A percentile compares a stretch with the other conserved stretches of the same genome.
Evolutionary conservation across 441 rosid genomes (phyloP).

Genomic region (Euphorbia schlechtendalii): DNA sequence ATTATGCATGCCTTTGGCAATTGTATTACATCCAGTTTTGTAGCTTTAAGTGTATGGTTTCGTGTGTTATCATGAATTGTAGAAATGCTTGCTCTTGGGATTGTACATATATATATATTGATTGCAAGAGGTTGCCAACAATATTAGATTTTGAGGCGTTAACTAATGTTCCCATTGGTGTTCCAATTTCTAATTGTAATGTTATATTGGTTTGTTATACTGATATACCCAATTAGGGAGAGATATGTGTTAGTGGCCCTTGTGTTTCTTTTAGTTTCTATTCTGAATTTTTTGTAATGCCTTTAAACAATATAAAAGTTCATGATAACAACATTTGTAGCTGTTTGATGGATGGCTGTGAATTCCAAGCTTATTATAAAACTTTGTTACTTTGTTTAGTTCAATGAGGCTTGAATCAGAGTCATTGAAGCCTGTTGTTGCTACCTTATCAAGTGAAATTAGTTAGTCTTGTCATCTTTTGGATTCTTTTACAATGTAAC

Average conservation of each 20-base stretch:
- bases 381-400: too few relatives aligned
- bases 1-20: constrained; percentile 1
- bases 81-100: constrained; percentile 45
- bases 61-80: not conserved
- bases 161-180: constrained; percentile 83
- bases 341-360: constrained; percentile 35
- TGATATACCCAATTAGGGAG: constrained; percentile 48
- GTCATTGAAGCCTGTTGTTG: too few relatives aligned
- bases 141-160: constrained; percentile 52
- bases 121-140: constrained; percentile 65
- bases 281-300: constrained; percentile 26
- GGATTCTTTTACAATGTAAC: too few relatives aligned
- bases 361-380: constrained; percentile 45
- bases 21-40: too few relatives aligned
- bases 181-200: constrained; percentile 69
- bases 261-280: constrained; percentile 62
- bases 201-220: constrained; percentile 47
- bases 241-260: constrained; percentile 66
- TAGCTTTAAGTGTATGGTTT: not conserved
- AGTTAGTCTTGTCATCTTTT: too few relatives aligned
- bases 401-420: too few relatives aligned
- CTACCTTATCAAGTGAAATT: too few relatives aligned
- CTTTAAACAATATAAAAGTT: constrained; percentile 39
- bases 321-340: constrained; percentile 34
- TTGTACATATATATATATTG: constrained; percentile 84